phyloP scores from a whole-genome alignment of 306 rosid species.

The Phaseolus lunatus region DNA sequence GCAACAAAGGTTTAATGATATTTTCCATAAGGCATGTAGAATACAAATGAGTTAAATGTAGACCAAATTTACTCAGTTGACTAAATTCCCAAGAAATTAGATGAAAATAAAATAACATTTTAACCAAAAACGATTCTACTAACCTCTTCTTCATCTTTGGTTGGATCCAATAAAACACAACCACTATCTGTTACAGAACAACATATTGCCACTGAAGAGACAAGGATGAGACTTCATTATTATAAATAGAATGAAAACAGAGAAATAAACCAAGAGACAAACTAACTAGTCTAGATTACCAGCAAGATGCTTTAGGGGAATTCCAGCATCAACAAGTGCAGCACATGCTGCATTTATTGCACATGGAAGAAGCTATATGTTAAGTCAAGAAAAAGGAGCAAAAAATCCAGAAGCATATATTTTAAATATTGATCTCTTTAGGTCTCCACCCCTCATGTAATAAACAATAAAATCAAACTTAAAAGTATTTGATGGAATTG shows the following conservation, averaged over 20 bases:
- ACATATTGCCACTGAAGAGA: constrained; percentile 80
- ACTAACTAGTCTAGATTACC: constrained; percentile 59
- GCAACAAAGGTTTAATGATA: background rate
- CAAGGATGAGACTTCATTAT: constrained; percentile 46
- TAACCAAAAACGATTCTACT: background rate
- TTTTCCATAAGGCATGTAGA: background rate
- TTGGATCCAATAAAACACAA: constrained; percentile 77
- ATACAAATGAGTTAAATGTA: background rate
- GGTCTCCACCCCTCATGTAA: background rate
- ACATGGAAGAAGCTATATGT: constrained; percentile 89
- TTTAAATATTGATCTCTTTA: constrained; percentile 15
- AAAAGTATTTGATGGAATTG: constrained; percentile 7
- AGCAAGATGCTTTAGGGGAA: constrained; percentile 91
- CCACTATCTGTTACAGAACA: constrained; percentile 80
- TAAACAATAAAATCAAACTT: constrained; percentile 24
- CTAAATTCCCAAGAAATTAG: constrained; percentile 20
- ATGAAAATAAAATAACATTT: constrained; percentile 11
- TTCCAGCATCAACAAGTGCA: constrained; percentile 92
- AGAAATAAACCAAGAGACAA: constrained; percentile 38
- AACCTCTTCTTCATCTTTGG: constrained; percentile 95
- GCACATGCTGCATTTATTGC: constrained; percentile 96
- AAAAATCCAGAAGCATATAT: constrained; percentile 37
- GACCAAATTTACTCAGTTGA: constrained; percentile 7
- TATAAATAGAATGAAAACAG: constrained; percentile 31
- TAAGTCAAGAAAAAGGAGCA: constrained; percentile 59